These are phyloP conservation scores for Prillingera fragicola DNA, from an alignment of 1,284 basidiomycete species.

Conservation along the genomic window DNA sequence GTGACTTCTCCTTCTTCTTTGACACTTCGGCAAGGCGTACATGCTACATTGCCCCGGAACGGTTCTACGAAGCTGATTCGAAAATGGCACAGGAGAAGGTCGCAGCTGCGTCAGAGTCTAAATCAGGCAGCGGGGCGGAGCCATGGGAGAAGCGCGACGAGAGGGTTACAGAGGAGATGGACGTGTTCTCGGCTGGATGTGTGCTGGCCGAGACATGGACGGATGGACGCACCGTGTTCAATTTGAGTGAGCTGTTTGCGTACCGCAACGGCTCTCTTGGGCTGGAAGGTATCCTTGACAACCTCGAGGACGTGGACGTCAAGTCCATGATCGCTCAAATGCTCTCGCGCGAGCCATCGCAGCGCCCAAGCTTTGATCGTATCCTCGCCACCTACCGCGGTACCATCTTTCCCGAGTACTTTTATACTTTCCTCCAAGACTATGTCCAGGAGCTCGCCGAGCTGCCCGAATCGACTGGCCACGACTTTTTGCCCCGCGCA, in stretches of 20 bases:
- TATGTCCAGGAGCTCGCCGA: conserved; percentile 74
- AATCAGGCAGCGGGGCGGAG: conserved; percentile 3
- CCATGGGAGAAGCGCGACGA: conserved; percentile 59
- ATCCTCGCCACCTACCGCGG: conserved; percentile 73
- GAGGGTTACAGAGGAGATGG: conserved; percentile 91
- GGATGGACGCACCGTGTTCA: conserved; percentile 90
- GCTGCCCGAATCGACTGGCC: conserved; percentile 42
- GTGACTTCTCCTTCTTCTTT: conserved; percentile 97
- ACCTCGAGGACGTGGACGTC: conserved; percentile 75
- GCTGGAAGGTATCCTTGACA: conserved; percentile 65
- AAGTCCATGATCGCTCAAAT: conserved; percentile 81
- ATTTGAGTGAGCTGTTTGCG: conserved; percentile 90
- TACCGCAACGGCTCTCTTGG: conserved; percentile 81
- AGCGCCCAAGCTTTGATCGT: conserved; percentile 75
- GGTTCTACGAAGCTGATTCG: conserved; percentile 78
- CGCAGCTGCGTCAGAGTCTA: conserved; percentile 48
- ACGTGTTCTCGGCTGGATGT: conserved; percentile 93
- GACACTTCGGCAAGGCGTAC: conserved; percentile 89
- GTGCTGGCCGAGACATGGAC: conserved; percentile 94
- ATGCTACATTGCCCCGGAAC: conserved; percentile 93
- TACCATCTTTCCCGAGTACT: conserved; percentile 79
- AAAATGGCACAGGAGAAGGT: conserved; percentile 60
- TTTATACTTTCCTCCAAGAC: conserved; percentile 89
- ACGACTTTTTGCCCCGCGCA: conserved; percentile 24
- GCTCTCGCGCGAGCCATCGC: conserved; percentile 72